Base-by-base conservation (phyloP, 2,329 filamentous ascomycete species). In the Cladosporium sp. region DNA sequence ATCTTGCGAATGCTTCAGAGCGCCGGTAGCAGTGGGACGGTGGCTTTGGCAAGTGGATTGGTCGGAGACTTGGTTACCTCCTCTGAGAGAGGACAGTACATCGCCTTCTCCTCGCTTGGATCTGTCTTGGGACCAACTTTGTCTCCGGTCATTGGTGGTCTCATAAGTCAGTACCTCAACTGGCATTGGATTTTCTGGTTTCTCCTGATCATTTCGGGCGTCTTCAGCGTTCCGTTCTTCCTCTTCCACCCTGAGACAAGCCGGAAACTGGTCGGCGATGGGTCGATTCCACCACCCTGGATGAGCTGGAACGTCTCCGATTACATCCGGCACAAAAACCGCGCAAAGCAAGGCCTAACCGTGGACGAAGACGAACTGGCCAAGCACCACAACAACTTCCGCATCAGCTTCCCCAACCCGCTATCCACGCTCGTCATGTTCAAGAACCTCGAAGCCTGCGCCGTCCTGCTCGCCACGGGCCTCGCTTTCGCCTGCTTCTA, bases 31-130 rank as follows among this genome's bases (percentile, higher is more conserved):
- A 84, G 81, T 59, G 83, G 83, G 0, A 86, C 85, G 0, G 74
- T 89, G n/a, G 84, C 87, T 0, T 73, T 93, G 1, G 82, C 81
- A 0, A 85, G 79, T 56, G 87, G 83, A 2, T 81, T 89, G 1
- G 79, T 91, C 11, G 83, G 85, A 0, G 88, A 93, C 61, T 77
- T 90, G 4, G 77, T 83, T 0, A 82, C 84, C 0, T 82, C 79
- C 43, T 77, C 80, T 0, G 85, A 92, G 66, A 74, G 88, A 59
- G 88, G 87, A 2, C 80, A 77, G 52, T 91, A 87, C 63, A 84
- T 91, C 72, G 86, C 81, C 46, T 78, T 83, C 55, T 80, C 83
- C n/a, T 78, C 77, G 32, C 75, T 75, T 3, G 82, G 79, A 13
- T 72, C 45, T 50, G 80, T 83, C 37, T 46, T 75, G 10, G 74